These are phyloP conservation scores for Leishmania turanica DNA, from an alignment of 208 protist genomes.

Conservation along the genomic window DNA sequence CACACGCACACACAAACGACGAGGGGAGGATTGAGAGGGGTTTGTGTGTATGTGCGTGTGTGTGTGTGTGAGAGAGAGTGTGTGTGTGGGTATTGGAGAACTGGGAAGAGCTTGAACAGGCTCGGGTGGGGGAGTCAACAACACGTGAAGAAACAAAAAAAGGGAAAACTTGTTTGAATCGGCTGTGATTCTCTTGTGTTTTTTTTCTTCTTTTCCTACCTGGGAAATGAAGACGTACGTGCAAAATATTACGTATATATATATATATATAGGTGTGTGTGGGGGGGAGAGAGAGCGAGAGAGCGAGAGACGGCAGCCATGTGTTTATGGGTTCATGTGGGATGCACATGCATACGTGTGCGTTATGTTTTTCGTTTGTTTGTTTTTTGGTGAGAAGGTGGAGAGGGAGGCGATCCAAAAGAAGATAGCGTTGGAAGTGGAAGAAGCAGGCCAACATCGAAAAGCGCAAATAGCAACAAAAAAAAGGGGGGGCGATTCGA, in stretches of 20 bases:
- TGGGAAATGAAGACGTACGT: neutral
- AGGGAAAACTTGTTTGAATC: neutral
- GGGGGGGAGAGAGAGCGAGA: neutral
- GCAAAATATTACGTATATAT: neutral
- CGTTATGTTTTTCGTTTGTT: neutral
- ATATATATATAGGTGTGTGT: neutral
- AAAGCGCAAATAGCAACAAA: neutral
- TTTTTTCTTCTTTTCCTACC: constrained; percentile 1
- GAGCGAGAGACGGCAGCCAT: neutral
- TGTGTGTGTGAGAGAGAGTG: neutral
- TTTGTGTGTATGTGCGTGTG: neutral
- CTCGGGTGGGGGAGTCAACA: neutral
- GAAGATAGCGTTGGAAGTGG: neutral
- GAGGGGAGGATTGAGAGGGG: neutral
- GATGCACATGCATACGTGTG: neutral
- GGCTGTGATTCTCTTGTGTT: neutral
- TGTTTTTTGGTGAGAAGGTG: too few relatives aligned
- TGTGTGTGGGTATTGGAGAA: neutral
- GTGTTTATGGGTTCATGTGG: neutral
- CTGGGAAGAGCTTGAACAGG: neutral
- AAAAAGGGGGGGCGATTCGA: neutral
- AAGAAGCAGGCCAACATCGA: neutral
- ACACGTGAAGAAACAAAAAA: neutral
- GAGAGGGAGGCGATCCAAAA: neutral
- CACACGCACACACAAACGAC: neutral